Percentiles rank a stretch among this genome's conserved stretches.
Conservation (phyloP, 2,329 filamentous ascomycete genomes). For the Leptosphaerulina australis region DNA sequence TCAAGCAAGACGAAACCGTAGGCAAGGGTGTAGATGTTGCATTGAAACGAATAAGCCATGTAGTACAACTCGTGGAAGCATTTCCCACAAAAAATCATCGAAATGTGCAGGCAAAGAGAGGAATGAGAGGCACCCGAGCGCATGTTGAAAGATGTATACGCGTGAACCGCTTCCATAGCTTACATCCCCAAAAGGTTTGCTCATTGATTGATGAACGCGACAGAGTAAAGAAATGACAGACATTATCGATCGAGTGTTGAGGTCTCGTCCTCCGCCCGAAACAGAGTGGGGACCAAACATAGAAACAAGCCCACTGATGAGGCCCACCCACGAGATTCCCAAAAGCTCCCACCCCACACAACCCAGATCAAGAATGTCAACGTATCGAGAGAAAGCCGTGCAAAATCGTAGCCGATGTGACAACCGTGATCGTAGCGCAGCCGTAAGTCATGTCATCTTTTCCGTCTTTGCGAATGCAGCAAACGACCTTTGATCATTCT, state of each 20-base stretch:
- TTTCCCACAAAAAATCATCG: slow-evolving; percentile 2
- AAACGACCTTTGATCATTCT: slow-evolving; percentile 20
- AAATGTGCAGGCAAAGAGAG: neutral
- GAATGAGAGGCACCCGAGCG: neutral
- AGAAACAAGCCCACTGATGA: slow-evolving; percentile 18
- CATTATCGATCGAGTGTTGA: slow-evolving; percentile 26
- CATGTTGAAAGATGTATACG: slow-evolving; percentile 9
- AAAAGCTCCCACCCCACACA: slow-evolving; percentile 17
- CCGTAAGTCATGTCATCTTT: slow-evolving; percentile 33
- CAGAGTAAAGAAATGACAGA: slow-evolving; percentile 38
- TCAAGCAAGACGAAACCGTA: too few species aligned
- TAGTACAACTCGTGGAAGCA: too few species aligned
- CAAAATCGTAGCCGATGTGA: slow-evolving; percentile 21
- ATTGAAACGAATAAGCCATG: too few species aligned
- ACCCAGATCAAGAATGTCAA: slow-evolving; percentile 26
- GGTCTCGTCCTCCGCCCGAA: slow-evolving; percentile 17
- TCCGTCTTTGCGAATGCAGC: slow-evolving; percentile 20
- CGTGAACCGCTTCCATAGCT: slow-evolving; percentile 33
- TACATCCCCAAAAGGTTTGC: slow-evolving; percentile 26
- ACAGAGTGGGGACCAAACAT: slow-evolving; percentile 21
- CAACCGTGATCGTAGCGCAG: slow-evolving; percentile 35
- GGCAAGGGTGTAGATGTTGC: too few species aligned
- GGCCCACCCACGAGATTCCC: slow-evolving; percentile 13
- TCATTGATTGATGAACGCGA: slow-evolving; percentile 31
- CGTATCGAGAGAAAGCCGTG: slow-evolving; percentile 22